Base-by-base conservation (phyloP, 2,329 filamentous ascomycete genomes). In the Pleoardoris graminearum region DNA sequence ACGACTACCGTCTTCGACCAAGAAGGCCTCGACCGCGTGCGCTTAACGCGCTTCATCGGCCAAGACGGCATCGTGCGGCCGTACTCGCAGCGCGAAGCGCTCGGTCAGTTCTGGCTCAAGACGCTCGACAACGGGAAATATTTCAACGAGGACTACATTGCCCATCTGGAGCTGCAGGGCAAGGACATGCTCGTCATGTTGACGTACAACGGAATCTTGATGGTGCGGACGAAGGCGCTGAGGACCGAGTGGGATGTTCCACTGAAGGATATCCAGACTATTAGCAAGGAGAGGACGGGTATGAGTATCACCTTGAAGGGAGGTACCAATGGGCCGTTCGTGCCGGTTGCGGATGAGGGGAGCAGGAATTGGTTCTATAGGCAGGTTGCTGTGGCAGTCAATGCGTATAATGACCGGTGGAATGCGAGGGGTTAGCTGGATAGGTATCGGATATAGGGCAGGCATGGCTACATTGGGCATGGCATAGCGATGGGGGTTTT, bases 21-120 rank as follows among this genome's bases (percentile, higher is more conserved):
- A 22, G 89, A 93, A 54, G 94, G 95, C 47, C 86, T 99, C 6
- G 95, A 99, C 65, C 91, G 94, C 43, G 91, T 96, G 21, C 90
- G 94, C n/a, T 83, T 96, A 46, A 89, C 92, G 5, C 89, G 94
- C 16, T 97, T 96, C 77, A 91, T 99, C 55, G 90, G 91, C 14
- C 85, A 87, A 36, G 93, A 99, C 71, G 94, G 94, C 35, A 90
- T 99, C 54, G 92, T 99, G 29, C 88, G 93, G 3, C 92, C 94
- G 0, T 99, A 96, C 79, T 92, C 87, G 50, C 90, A 96, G 70
- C 90, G 94, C 41, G 94, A 99, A 79, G 92, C 94, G 0, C 85
- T 99, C 3, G 94, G 94, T 0, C 94, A 99, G 73, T 97, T 91
- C 79, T 99, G 94, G 95, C 86, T 99, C 59, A 99, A 99, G 81